Base-by-base conservation (phyloP, 2,329 filamentous ascomycete species). In the Aspergillus sp. region DNA sequence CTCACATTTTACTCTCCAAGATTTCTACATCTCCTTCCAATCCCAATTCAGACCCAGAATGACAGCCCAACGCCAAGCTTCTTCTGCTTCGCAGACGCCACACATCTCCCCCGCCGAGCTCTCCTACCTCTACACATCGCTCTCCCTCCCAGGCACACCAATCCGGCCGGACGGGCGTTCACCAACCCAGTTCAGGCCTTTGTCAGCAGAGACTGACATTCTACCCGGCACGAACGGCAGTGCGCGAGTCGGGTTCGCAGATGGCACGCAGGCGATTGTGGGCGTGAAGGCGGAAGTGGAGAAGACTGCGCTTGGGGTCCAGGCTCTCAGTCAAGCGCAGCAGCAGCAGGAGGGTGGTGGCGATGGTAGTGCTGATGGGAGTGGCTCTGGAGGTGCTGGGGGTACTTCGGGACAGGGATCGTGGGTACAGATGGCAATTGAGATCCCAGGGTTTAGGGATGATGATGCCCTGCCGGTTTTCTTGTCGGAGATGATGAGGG, bases 241-340 rank as follows among this genome's bases (percentile, higher is more conserved):
- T 75, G 93, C 95, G 59, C 86, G 96, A 34, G 89, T 99, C 47
- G 96, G 93, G 65, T 96, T 98, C 72, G 87, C 92, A 3, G 95
- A 99, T 73, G 95, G 95, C 51, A 96, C 92, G 1, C 95, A 99
- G 76, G 95, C 95, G 6, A 89, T 99, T 60, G 95, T 97, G 5
- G 95, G 95, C 46, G 88, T 97, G 60, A 99, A 98, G 78, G 92
- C 91, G 0, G 93, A 98, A 77, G 90, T 98, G 4, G 92, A 96
- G 74, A 88, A 85, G 79, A 91, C 88, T 33, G 65, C 67, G 60
- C 59, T 75, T 51, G 62, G 71, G 57, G 62, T 69, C 50, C 71
- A 70, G 53, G 77, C 72, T 19, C 68, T 68, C 54, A 72, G 72
- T 51, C 66, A 64, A 19, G 79, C 79, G 55, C 70, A 70, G 4